Base-by-base conservation (phyloP, 108 stramenopile genomes). In the Cyclostephanos invisitatus region DNA sequence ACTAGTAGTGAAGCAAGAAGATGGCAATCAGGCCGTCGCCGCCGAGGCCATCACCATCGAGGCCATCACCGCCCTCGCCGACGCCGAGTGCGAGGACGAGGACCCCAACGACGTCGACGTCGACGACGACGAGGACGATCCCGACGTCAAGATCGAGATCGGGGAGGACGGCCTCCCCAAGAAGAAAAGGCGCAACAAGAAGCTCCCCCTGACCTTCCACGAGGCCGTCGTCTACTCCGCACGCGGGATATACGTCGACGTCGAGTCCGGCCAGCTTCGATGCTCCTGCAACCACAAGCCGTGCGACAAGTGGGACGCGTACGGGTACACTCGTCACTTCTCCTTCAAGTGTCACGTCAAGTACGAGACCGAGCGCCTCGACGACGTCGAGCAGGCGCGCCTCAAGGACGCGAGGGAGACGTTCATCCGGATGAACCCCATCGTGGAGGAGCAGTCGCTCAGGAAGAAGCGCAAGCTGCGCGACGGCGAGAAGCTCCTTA, bases 231-330 rank as follows among this genome's bases (percentile, higher is more conserved):
- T 44, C 22, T 69, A 58, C 40, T 51, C 22, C 22, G 21, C 28
- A 0, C 60, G 60, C 2, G 60, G 60, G n/a, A 61, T 61, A 2
- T 61, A 61, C 36, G 29, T 61, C 25, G 68, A 69, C 58, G 3
- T 58, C 68, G 57, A 69, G 21, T 42, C 68, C 0, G 28, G 36
- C 53, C 38, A 56, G 20, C 60, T 61, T n/a, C 72, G 72, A n/a
- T 72, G 72, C 50, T 53, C 61, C 50, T 72, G 72, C 54, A 72
- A 72, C 37, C 60, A 72, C 62, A 72, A 72, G 37, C 61, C 61
- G 7, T 63, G 48, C 49, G 32, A 72, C 63, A 72, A 72, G 27
- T 72, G 62, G 62, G 72, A 72, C 62, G 38, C 62, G 5, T 72
- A 72, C 36, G 60, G 61, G 22, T 72, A 72, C 72, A 51, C 60